Evolutionary conservation across 2,329 filamentous ascomycete genomes (phyloP).

Genomic region (Hypoxylon sp.): DNA sequence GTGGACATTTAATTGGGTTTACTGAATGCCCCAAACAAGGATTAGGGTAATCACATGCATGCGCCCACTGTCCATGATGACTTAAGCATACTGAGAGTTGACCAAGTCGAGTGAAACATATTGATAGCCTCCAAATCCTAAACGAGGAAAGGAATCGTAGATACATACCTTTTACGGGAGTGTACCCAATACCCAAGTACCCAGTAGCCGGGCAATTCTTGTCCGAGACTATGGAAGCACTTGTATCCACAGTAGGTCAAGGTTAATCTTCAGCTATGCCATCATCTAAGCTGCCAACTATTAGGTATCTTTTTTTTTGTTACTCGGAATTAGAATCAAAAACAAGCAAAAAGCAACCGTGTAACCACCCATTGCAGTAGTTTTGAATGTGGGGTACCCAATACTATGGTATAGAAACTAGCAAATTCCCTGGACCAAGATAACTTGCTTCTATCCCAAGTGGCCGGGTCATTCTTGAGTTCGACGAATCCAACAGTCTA

Average conservation of each 20-base stretch:
- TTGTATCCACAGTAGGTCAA: slow-evolving; percentile 31
- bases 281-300: slow-evolving; percentile 23
- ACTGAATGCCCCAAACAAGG: slow-evolving; percentile 25
- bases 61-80: slow-evolving; percentile 28
- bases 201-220: slow-evolving; percentile 10
- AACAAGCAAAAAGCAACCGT: slow-evolving; percentile 39
- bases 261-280: slow-evolving; percentile 28
- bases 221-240: slow-evolving; percentile 35
- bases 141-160: slow-evolving; percentile 22
- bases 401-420: slow-evolving; percentile 24
- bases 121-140: slow-evolving; percentile 30
- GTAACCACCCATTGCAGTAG: slow-evolving; percentile 24
- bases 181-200: slow-evolving; percentile 22
- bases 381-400: slow-evolving; percentile 29
- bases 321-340: slow-evolving; percentile 31
- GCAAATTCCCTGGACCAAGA: slow-evolving; percentile 20
- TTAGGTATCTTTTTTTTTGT: slow-evolving; percentile 3
- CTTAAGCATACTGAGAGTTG: slow-evolving; percentile 26
- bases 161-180: slow-evolving; percentile 32
- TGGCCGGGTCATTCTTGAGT: slow-evolving; percentile 23
- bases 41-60: slow-evolving; percentile 37
- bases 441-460: slow-evolving; percentile 21
- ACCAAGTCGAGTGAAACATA: slow-evolving; percentile 37
- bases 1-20: slow-evolving; percentile 25
- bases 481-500: slow-evolving; percentile 10